Conservation (phyloP, 805 yeast species). For the Zygosaccharomyces rouxii region DNA sequence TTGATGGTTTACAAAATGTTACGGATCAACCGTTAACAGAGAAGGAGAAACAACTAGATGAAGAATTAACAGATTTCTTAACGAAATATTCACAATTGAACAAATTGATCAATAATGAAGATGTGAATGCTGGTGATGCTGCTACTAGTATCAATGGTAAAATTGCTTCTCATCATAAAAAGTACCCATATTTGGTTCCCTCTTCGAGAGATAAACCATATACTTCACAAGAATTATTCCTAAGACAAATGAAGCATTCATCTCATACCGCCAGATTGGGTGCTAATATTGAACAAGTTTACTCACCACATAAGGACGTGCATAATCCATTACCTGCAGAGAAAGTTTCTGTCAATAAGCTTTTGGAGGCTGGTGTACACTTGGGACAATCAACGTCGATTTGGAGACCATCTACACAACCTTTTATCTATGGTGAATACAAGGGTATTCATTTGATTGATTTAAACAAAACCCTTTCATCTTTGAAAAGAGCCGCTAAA, state of each 20-base stretch:
- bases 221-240: conserved; percentile 68
- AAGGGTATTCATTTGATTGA: conserved; percentile 91
- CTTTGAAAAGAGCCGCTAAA: conserved; percentile 74
- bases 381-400: conserved; percentile 83
- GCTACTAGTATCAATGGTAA: conserved; percentile 3
- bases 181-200: conserved; percentile 55
- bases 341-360: conserved; percentile 60
- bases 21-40: conserved; percentile 17
- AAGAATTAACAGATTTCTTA: conserved; percentile 28
- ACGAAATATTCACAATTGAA: conserved; percentile 26
- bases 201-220: conserved; percentile 62
- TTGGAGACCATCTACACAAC: conserved; percentile 78
- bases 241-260: conserved; percentile 67
- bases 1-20: conserved; percentile 12
- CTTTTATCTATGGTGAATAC: conserved; percentile 81
- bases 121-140: conserved; percentile 5
- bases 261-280: conserved; percentile 56
- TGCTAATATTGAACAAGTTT: conserved; percentile 55
- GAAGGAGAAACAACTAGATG: conserved; percentile 32
- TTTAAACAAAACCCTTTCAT: conserved; percentile 72
- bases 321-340: conserved; percentile 52
- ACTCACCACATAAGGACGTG: conserved; percentile 64
- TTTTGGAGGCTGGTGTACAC: conserved; percentile 91
- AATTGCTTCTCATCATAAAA: conserved; percentile 10
- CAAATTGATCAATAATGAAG: conserved; percentile 18